Percentiles rank a stretch among this genome's conserved stretches.
Conservation (phyloP, 495 filamentous ascomycete genomes). For the Hyaloscypha hepaticicola region DNA sequence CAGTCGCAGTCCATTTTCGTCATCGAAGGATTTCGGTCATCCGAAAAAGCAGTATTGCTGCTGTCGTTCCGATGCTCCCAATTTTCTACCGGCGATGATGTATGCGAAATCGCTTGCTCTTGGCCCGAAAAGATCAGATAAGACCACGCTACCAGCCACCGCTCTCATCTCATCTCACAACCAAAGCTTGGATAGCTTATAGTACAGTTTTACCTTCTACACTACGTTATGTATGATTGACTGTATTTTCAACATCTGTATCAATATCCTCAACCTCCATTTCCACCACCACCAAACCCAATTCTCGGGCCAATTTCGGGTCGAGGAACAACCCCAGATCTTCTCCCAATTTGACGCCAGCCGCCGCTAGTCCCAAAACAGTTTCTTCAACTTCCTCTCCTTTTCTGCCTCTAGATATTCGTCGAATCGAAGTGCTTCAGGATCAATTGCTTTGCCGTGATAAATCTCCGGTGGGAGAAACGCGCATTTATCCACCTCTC, state of each 20-base stretch:
- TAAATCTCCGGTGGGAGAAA: constrained; percentile 42
- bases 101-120: constrained; percentile 2
- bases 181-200: too few species aligned
- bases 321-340: not conserved
- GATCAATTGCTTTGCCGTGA: constrained; percentile 36
- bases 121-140: not conserved
- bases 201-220: too few species aligned
- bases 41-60: constrained; percentile 6
- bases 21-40: not conserved
- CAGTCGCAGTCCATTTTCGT: constrained; percentile 13
- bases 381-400: constrained; percentile 35
- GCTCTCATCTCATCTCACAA: too few species aligned
- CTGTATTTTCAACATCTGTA: not conserved
- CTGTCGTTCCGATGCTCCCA: not conserved
- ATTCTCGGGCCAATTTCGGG: not conserved
- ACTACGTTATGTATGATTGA: not conserved
- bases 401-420: constrained; percentile 36
- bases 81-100: constrained; percentile 9
- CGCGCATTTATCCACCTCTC: constrained; percentile 36
- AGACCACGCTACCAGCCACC: not conserved
- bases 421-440: constrained; percentile 34
- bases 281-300: not conserved
- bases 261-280: not conserved
- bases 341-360: not conserved
- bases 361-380: constrained; percentile 32